Evolutionary conservation across 2,329 filamentous ascomycete genomes (phyloP), one percentile per base, ranked within the genome.

Genomic region (Chalara sp.): DNA sequence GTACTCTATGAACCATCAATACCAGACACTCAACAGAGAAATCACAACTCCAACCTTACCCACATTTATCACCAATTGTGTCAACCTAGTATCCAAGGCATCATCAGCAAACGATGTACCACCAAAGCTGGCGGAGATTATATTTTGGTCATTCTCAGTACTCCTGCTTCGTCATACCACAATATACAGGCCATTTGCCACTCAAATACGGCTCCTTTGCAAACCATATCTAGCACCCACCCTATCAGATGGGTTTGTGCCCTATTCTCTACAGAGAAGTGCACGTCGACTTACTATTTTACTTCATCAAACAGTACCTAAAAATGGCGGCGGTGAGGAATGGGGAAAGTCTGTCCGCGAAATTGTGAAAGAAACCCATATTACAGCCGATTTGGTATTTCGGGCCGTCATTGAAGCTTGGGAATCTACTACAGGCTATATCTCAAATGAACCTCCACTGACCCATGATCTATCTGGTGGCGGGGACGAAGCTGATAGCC

Each of bases 81-180:
- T 96, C 43, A 82, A 85, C 60, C 74, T 92, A 43, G 70, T 64
- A 72, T 91, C 51, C 68, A 62, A 59, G 32, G 7, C 21, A 11
- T 55, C 63, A 3, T 66, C 72, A 2, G 68, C 66, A 30, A 59
- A 61, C n/a, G 69, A 68, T 56, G 66, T 69, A 10, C 75, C 74
- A 45, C 63, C 65, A 54, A 68, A 73, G 8, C 70, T 89, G 35
- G 67, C 87, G 39, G 81, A 89, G 62, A 80, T 79, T 6, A 75
- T 92, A 5, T 79, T 91, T 37, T 80, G 86, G 55, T 81, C 87
- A 46, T 83, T 96, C 54, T 73, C 79, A 32, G 76, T 81, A 43
- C 72, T 96, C 33, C 71, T 95, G 32, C 85, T 87, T n/a, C 78
- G 84, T 48, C 91, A 95, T 67, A 84, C 89, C 32, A 87, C 89